Evolutionary conservation across 2,329 filamentous ascomycete genomes (phyloP), one percentile per base, ranked within the genome.

Genomic region (Graphilbum ipis-grandicollis): DNA sequence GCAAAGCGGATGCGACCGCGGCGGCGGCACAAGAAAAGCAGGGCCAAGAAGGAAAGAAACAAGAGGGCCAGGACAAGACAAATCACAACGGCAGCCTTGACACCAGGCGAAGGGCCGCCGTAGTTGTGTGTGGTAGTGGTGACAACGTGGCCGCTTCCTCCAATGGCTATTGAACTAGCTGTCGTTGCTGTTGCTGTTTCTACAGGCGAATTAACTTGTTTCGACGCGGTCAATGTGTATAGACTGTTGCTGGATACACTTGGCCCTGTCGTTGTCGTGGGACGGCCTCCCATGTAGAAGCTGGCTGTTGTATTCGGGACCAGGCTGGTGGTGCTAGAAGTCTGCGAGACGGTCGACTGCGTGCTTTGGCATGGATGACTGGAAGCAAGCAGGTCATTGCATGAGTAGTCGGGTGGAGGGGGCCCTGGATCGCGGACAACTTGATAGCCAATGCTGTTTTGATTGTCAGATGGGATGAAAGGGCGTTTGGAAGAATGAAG

Each of bases 51-150:
- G 9, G 55, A 35, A 3, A 66, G 38, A 3, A 55, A 47, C 14
- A 60, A 41, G 10, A 60, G 41, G 4, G 47, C 57, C 14, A 63
- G 46, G 5, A 57, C 44, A 2, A 57, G 55, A 34, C 58, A 60
- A 9, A 66, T 43, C 4, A 52, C 58, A 34, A 70, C 59, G 21
- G 64, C 62, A 4, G 58, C 55, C 38, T 60, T 66, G 31, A 56
- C 54, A 2, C 57, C 58, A 1, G 41, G 38, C n/a, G 56, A 50
- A 28, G 46, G 21, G 46, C 47, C 46, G 39, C 44, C 43, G 19
- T n/a, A n/a, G n/a, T n/a, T n/a, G n/a, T n/a, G n/a, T n/a, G n/a
- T n/a, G n/a, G n/a, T n/a, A n/a, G n/a, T n/a, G 19, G 7, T 4
- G 18, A 17, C 19, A 19, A n/a, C 14, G 18, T 23, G 4, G 32